Base-by-base conservation (phyloP, 768 basidiomycete genomes). In the Epithele typhae region DNA sequence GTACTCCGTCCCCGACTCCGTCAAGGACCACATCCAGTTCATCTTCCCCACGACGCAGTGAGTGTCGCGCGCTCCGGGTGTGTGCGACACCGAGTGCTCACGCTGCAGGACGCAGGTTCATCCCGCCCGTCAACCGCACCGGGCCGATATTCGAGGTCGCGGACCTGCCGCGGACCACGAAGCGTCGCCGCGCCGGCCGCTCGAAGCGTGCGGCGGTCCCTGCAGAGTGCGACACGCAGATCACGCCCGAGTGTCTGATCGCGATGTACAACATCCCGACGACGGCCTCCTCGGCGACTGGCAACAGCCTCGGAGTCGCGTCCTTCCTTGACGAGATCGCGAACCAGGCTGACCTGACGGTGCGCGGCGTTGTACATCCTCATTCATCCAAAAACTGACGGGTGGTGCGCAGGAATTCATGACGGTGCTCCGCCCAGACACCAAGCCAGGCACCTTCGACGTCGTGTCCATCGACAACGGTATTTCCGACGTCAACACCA, bases 381-480 rank as follows among this genome's bases (percentile, higher is more conserved):
- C n/a, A n/a, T n/a, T n/a, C n/a, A n/a, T n/a, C n/a, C 27, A 30
- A 14, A 30, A 30, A 14, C 27, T 30, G 27, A 30, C 14, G 27
- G n/a, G 27, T 30, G 27, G 8, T 14, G 14, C 15, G 11, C 54
- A 78, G 75, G 73, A 71, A 17, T 84, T 84, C 64, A 71, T 78
- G 61, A 57, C 46, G 25, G 44, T 52, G 7, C 81, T 73, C 64
- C 67, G 76, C 12, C 52, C 76, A 11, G 78, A 78, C 75, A 76
- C 46, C 34, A 55, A 52, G 9, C 43, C 45, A 11, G 57, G 55
- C 15, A 52, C 46, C 25, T 66, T 65, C 51, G 51, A 50, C 4
- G 37, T 56, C 2, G 48, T 57, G 5, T 54, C 45, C n/a, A 45
- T 66, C 19, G 62, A 65, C 42, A 56, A 57, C 8, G 65, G 65